Evolutionary conservation across 306 rosid species (phyloP), one percentile per base, ranked within the genome.

Genomic region (Sophora flavescens): DNA sequence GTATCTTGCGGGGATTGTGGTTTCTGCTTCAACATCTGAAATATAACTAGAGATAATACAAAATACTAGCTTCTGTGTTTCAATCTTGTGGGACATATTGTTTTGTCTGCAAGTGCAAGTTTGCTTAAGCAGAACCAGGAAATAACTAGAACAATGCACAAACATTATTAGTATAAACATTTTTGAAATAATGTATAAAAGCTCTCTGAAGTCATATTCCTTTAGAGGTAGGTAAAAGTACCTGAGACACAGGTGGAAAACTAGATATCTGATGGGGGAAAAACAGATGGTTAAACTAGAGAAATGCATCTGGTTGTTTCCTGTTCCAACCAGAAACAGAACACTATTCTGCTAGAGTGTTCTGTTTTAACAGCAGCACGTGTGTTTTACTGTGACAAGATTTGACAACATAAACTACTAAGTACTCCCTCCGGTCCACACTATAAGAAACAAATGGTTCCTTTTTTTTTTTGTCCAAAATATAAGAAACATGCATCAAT

Each of bases 61-160:
- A n/a, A 32, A 28, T 32, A 45, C 12, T 45, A 41, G 53, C 36
- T 44, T 73, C 30, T 42, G 18, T 75, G 65, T 64, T 76, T 13
- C 64, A 56, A 28, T 63, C 70, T 75, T 63, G 56, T 76, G 38
- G 51, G 2, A 64, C 68, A 32, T 33, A 30, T n/a, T 30, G 62
- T 64, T 52, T 62, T 5, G 16, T 44, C 12, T 5, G 52, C 13
- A 44, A 28, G n/a, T 53, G 45, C 63, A 79, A 41, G 59, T 32
- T 53, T 53, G 60, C 73, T 41, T 32, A 7, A 28, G 30, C 65
- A 39, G n/a, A 63, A 71, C 41, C n/a, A 32, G 28, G 65, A 70
- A 52, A 35, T 22, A 14, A 13, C 28, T 33, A 33, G 17, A 38
- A 63, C 7, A 8, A 47, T 47, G 59, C 30, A 48, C 74, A 48